These are phyloP conservation scores for Metarhizium guizhouense DNA, from an alignment of 2,329 filamentous ascomycete species.

Conservation along the genomic window DNA sequence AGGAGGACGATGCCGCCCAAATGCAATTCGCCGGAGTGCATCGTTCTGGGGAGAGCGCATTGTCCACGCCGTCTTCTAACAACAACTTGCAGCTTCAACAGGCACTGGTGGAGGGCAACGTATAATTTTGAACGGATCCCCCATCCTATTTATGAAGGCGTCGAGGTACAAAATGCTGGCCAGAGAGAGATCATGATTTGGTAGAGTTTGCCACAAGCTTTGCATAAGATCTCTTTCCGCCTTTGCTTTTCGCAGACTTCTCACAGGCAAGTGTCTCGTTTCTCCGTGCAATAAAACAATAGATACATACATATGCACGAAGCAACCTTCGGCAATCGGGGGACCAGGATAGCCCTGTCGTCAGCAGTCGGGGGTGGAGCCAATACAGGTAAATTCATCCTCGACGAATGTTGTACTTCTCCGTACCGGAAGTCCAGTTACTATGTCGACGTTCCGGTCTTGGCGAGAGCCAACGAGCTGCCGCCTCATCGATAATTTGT, in stretches of 20 bases:
- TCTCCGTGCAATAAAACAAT: background rate
- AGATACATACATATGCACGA: background rate
- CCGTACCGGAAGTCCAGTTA: no score
- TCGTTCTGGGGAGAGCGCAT: background rate
- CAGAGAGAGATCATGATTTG: no score
- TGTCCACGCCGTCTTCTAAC: background rate
- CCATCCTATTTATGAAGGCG: no score
- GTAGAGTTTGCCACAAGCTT: background rate
- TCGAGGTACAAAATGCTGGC: no score
- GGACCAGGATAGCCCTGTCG: background rate
- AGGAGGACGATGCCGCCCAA: background rate
- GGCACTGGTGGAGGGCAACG: no score
- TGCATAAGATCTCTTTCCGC: background rate
- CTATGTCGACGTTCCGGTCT: no score
- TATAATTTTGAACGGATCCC: no score
- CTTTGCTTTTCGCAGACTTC: background rate
- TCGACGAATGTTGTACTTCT: no score
- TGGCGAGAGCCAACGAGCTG: no score
- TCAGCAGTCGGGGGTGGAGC: background rate
- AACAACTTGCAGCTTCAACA: background rate
- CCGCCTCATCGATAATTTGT: no score
- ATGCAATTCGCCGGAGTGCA: no score
- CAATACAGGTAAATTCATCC: background rate
- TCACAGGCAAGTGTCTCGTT: background rate
- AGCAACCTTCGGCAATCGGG: background rate